A percentile compares a stretch with the other conserved stretches of the same genome.
phyloP scores from a whole-genome alignment of 2,329 filamentous ascomycete species.

The Apiospora arundinis region DNA sequence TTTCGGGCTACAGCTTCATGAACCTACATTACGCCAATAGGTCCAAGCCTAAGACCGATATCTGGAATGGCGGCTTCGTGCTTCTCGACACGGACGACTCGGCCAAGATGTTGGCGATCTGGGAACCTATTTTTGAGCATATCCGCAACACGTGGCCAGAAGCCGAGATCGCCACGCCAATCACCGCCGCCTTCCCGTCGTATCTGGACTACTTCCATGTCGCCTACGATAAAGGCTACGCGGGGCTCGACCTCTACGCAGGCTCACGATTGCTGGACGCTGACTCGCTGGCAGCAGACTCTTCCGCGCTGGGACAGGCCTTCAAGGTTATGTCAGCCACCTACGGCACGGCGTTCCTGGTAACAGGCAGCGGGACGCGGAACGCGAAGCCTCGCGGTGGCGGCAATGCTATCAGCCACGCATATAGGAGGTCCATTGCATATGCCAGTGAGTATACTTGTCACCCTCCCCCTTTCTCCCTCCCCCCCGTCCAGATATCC shows the following conservation, averaged over 20 bases:
- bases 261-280: constrained; percentile 53
- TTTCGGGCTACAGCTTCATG: constrained; percentile 56
- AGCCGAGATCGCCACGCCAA: constrained; percentile 37
- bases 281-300: constrained; percentile 42
- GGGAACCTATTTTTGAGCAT: constrained; percentile 45
- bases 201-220: constrained; percentile 44
- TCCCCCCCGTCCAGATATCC: neutral
- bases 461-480: neutral
- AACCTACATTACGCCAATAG: constrained; percentile 34
- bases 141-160: constrained; percentile 47
- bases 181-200: neutral
- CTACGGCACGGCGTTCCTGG: constrained; percentile 44
- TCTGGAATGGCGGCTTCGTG: constrained; percentile 42
- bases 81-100: constrained; percentile 45
- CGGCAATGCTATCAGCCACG: constrained; percentile 54
- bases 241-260: constrained; percentile 44
- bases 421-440: constrained; percentile 55
- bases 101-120: constrained; percentile 35
- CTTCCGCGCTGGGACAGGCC: constrained; percentile 43
- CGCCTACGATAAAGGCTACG: constrained; percentile 43
- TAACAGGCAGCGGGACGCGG: constrained; percentile 52
- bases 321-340: constrained; percentile 43
- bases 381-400: constrained; percentile 52
- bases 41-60: constrained; percentile 30
- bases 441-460: constrained; percentile 46